Evolutionary conservation across 352 stramenopile genomes (phyloP).

Genomic region (Albugo laibachii): DNA sequence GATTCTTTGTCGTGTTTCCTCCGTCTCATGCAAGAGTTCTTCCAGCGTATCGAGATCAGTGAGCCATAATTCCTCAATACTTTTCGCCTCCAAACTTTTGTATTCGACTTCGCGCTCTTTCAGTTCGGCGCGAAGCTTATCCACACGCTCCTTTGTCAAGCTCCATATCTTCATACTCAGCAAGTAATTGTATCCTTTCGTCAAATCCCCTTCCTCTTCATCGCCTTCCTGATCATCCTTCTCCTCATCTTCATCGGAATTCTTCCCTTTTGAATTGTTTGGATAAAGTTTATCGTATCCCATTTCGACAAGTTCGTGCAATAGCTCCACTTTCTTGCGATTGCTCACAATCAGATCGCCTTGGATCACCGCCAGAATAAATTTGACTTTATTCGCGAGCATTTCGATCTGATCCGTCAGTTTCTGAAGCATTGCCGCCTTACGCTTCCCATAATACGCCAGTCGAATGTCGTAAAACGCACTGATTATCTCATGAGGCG

Average conservation of each 20-base stretch:
- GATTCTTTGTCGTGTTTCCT: conserved; percentile 23
- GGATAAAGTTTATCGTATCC: conserved; percentile 74
- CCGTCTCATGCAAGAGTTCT: conserved; percentile 36
- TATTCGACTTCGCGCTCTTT: conserved; percentile 75
- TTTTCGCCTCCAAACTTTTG: conserved; percentile 44
- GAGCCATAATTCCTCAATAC: conserved; percentile 85
- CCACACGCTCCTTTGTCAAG: conserved; percentile 86
- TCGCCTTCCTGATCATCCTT: conserved; percentile 28
- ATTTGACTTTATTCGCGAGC: conserved; percentile 89
- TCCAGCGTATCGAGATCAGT: conserved; percentile 84
- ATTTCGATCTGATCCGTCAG: conserved; percentile 81
- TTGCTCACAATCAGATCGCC: conserved; percentile 87
- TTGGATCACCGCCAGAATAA: conserved; percentile 87
- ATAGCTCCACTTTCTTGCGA: conserved; percentile 85
- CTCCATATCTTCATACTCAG: conserved; percentile 89
- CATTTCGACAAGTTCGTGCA: conserved; percentile 68
- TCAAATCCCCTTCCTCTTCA: conserved; percentile 8
- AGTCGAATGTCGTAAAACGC: conserved; percentile 88
- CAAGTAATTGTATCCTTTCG: conserved; percentile 86
- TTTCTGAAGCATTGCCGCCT: conserved; percentile 69
- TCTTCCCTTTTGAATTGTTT: conserved; percentile 27
- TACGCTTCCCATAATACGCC: conserved; percentile 86
- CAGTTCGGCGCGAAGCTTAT: conserved; percentile 79
- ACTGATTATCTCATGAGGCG: conserved; percentile 82
- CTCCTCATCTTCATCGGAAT: conserved; percentile 26